phyloP scores from a whole-genome alignment of 2,329 filamentous ascomycete genomes.

The Stagonosporopsis tanaceti region DNA sequence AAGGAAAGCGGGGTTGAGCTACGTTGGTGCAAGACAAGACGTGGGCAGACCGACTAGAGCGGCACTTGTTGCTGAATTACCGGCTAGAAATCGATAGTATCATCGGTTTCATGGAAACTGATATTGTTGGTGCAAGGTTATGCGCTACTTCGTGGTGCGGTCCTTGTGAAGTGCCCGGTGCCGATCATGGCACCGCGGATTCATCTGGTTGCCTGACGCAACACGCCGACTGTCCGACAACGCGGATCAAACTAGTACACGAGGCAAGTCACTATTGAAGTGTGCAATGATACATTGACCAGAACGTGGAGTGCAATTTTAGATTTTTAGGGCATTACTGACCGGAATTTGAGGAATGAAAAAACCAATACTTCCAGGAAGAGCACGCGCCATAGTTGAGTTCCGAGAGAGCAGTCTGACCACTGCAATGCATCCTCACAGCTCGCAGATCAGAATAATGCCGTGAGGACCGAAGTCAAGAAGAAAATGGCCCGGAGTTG shows the following conservation, averaged over 20 bases:
- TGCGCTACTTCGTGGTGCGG: neutral
- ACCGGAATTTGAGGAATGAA: neutral
- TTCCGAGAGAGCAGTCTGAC: too few species aligned
- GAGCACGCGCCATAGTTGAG: neutral
- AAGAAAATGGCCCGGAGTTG: neutral
- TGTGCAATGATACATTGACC: too few species aligned
- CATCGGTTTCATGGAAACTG: too few species aligned
- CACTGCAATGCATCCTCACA: neutral
- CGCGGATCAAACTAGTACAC: neutral
- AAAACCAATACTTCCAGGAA: neutral
- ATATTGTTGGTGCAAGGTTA: too few species aligned
- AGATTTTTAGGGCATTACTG: neutral
- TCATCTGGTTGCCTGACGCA: neutral
- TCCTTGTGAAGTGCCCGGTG: neutral
- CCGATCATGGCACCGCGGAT: neutral
- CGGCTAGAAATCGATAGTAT: too few species aligned
- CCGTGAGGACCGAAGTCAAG: neutral
- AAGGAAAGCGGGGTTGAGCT: too few species aligned
- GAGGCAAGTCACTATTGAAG: too few species aligned
- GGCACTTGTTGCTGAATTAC: too few species aligned
- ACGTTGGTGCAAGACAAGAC: too few species aligned
- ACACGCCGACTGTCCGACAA: neutral
- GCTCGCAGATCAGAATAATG: too few species aligned
- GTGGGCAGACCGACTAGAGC: too few species aligned
- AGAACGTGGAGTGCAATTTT: neutral